Percentiles rank a stretch among this genome's conserved stretches.
These are phyloP conservation scores for Suhomyces guaymorum DNA, from an alignment of 1,139 yeast species.

Conservation along the genomic window DNA sequence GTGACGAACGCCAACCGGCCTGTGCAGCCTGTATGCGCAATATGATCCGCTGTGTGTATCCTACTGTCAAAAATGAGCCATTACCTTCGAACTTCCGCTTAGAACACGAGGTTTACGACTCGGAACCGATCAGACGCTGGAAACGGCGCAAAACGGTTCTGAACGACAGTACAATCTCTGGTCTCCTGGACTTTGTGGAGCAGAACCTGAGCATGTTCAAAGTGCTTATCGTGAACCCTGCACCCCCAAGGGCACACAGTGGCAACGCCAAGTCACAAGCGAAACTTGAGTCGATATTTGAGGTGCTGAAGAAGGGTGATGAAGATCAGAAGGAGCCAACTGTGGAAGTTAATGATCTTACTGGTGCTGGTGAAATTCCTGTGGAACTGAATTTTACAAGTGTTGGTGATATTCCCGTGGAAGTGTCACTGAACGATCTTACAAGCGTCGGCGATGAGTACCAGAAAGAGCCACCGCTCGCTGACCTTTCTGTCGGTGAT, in stretches of 20 bases:
- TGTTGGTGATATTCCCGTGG: too few species aligned
- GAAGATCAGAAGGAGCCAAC: too few species aligned
- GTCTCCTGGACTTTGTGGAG: background rate
- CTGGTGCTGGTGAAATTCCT: too few species aligned
- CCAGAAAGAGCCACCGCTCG: too few species aligned
- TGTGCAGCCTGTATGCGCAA: constrained; percentile 43
- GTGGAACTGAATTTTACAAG: too few species aligned
- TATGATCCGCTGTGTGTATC: constrained; percentile 43
- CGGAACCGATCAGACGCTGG: constrained; percentile 4
- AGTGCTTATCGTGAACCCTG: constrained; percentile 13
- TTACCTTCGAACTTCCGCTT: constrained; percentile 31
- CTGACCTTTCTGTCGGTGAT: too few species aligned
- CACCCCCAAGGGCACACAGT: constrained; percentile 8
- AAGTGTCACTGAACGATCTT: too few species aligned
- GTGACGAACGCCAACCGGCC: constrained; percentile 43
- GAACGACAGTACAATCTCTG: too few species aligned
- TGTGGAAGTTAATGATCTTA: too few species aligned
- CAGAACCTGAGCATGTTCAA: constrained; percentile 14
- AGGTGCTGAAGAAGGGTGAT: too few species aligned
- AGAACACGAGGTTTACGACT: constrained; percentile 17
- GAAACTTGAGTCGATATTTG: constrained; percentile 6
- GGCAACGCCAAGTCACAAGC: constrained; percentile 4
- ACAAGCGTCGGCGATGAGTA: too few species aligned
- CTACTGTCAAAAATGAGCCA: constrained; percentile 28
- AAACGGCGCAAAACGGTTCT: background rate